These are phyloP conservation scores for Thraustochytrium sp. DNA, from an alignment of 352 stramenopile genomes.

Conservation along the genomic window DNA sequence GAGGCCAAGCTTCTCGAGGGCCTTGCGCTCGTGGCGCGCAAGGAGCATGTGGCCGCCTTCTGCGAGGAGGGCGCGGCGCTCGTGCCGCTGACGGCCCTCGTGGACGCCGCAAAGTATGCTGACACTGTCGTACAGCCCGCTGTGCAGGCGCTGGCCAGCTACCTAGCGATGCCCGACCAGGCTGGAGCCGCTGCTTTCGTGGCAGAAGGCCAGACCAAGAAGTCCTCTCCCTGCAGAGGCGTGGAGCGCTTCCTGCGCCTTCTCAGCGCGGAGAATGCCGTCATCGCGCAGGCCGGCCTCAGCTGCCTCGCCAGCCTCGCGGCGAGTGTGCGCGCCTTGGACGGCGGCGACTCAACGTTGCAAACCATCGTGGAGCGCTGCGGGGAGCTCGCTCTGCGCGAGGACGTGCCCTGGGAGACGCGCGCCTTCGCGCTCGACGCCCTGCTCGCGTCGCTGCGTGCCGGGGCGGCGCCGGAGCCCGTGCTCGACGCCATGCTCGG, in stretches of 20 bases:
- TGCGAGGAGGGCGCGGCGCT: background rate
- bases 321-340: background rate
- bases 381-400: background rate
- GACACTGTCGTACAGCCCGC: background rate
- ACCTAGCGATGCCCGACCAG: background rate
- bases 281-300: background rate
- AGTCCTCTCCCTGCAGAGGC: conserved; percentile 7
- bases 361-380: background rate
- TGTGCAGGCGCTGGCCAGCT: background rate
- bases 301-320: background rate
- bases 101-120: background rate
- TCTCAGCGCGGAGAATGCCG: background rate
- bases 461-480: background rate
- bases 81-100: background rate
- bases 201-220: conserved; percentile 29
- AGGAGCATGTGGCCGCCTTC: background rate
- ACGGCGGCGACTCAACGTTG: background rate
- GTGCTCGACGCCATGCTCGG: background rate
- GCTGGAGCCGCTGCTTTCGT: background rate
- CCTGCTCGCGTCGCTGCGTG: background rate
- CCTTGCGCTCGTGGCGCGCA: background rate
- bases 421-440: background rate
- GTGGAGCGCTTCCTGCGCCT: background rate
- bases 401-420: background rate
- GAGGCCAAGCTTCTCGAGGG: background rate